Conservation (phyloP, 164 flowering plant species). For the Magnolia sinica region DNA sequence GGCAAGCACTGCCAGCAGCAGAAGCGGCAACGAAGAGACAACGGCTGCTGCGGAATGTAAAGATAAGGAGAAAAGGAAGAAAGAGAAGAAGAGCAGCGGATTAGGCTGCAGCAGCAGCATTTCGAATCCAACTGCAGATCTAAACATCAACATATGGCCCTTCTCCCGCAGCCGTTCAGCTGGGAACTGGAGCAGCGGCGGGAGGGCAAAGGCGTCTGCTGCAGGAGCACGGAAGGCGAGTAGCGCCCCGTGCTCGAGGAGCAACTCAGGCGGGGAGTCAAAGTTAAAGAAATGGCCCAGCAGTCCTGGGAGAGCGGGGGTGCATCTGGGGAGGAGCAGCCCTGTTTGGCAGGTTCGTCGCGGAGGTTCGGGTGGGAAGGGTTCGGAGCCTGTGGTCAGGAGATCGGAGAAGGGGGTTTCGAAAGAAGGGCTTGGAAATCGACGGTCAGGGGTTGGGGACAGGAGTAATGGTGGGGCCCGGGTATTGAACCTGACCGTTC, state of each 20-base stretch:
- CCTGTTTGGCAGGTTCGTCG: conserved; percentile 90
- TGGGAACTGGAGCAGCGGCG: conserved; percentile 58
- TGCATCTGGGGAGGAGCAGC: conserved; percentile 82
- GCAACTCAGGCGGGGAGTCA: conserved; percentile 87
- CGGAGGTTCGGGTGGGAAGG: conserved; percentile 19
- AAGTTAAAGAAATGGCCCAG: conserved; percentile 70
- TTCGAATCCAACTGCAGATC: conserved; percentile 36
- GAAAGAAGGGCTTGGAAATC: conserved; percentile 26
- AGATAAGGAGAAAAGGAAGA: conserved; percentile 33
- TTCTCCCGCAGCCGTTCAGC: conserved; percentile 88
- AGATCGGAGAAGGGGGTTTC: conserved; percentile 24
- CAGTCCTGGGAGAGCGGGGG: conserved; percentile 72
- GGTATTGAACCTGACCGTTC: conserved; percentile 68
- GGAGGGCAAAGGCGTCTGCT: conserved; percentile 37
- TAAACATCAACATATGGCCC: conserved; percentile 90
- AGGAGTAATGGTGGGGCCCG: conserved; percentile 16
- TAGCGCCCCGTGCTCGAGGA: conserved; percentile 95
- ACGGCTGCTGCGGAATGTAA: conserved; percentile 15
- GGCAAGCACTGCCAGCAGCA: conserved; percentile 6
- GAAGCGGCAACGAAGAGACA: conserved; percentile 61
- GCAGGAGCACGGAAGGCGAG: conserved; percentile 56
- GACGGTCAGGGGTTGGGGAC: conserved; percentile 14
- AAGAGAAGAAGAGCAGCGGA: conserved; percentile 35
- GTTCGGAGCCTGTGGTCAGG: conserved; percentile 22
- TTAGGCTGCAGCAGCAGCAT: conserved; percentile 17